Evolutionary conservation across 1,284 basidiomycete species (phyloP), one percentile per base, ranked within the genome.

Genomic region (Fomitopsis betulina): DNA sequence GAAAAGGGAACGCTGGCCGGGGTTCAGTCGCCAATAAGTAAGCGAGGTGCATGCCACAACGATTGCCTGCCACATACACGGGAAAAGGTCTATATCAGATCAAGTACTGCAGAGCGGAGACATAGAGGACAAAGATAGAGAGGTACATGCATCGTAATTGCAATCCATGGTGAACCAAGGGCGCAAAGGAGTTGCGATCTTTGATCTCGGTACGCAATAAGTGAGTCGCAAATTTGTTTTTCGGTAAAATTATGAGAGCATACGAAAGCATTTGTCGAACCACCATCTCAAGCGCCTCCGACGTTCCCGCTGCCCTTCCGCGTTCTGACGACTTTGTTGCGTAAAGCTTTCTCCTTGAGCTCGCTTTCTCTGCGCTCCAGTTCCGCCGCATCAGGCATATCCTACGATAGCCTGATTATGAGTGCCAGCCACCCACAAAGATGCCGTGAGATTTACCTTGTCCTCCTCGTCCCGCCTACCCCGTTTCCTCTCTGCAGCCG

Each of bases 251-350:
- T 39, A 27, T 49, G 23, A 35, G 43, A 50, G 19, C 55, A 56
- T 56, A 56, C 55, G 45, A 49, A 50, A 33, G n/a, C 42, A 25
- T n/a, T n/a, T 4, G 32, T 23, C 10, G 9, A 23, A 17, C 30
- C 13, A 40, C 10, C 32, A 50, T 13, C 9, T 39, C 33, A 54
- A 35, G 47, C 40, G 33, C 53, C 47, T 33, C 45, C 54, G 19
- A 53, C n/a, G 47, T 55, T 62, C 27, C 55, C 55, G 25, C 71
- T 76, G 27, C 70, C 68, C 69, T 87, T 89, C 63, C 88, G 76
- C 35, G 85, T 86, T 65, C 86, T 78, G 63, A 91, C 82, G 56
- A 91, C 89, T 68, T 91, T 91, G 67, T 91, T 90, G 64, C 89
- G 79, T 66, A 91, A 70, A n/a, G 89, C 89, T 67, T 76, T 81